phyloP scores from a whole-genome alignment of 2,329 filamentous ascomycete genomes.

The Alternaria sp. region DNA sequence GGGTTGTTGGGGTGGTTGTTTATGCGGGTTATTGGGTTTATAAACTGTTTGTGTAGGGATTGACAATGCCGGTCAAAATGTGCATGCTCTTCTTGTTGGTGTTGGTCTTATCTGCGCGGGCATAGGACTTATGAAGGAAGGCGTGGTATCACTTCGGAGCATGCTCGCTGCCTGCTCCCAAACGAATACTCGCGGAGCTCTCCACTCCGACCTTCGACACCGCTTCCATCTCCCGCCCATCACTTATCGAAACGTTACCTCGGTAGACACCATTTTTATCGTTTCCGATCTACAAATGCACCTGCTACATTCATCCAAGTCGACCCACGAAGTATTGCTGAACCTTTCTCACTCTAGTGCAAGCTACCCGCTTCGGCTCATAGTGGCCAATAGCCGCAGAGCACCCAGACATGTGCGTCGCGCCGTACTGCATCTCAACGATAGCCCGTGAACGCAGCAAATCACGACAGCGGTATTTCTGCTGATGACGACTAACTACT shows the following conservation, averaged over 20 bases:
- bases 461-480: conserved; percentile 7
- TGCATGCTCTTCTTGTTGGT: not conserved
- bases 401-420: conserved; percentile 11
- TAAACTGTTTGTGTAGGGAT: not conserved
- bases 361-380: not conserved
- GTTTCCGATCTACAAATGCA: conserved; percentile 38
- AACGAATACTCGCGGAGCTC: not conserved
- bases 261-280: conserved; percentile 48
- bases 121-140: not conserved
- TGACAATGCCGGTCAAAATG: not conserved
- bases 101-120: not conserved
- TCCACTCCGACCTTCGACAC: not conserved
- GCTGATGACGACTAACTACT: conserved; percentile 11
- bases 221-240: not conserved
- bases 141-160: not conserved
- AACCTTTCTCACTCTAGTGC: conserved; percentile 5
- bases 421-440: not conserved
- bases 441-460: conserved; percentile 1
- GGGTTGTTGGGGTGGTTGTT: conserved; percentile 16
- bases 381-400: conserved; percentile 8
- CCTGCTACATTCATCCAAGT: conserved; percentile 11
- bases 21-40: conserved; percentile 18
- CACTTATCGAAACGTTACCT: conserved; percentile 2
- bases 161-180: not conserved
- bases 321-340: not conserved